phyloP scores from a whole-genome alignment of 2,329 filamentous ascomycete genomes.

The Lachnellula arida region DNA sequence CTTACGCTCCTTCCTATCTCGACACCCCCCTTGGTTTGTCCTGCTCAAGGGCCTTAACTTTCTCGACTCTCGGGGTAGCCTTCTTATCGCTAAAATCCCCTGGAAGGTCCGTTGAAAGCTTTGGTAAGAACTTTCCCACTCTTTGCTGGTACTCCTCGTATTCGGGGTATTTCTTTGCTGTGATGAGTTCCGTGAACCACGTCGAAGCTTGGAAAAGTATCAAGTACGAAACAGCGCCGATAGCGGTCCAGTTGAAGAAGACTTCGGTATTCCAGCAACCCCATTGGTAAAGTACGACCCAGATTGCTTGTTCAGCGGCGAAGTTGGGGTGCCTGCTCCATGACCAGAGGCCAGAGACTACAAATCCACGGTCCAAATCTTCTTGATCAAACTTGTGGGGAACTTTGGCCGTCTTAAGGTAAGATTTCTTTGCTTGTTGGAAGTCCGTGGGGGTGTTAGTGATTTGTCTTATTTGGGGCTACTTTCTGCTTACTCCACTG shows the following conservation, averaged over 20 bases:
- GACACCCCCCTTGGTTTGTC: not conserved
- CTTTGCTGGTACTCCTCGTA: conserved; percentile 79
- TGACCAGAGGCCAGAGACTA: conserved; percentile 77
- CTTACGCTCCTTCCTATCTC: not conserved
- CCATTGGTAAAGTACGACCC: conserved; percentile 88
- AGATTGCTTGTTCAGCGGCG: conserved; percentile 83
- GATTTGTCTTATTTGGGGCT: not conserved
- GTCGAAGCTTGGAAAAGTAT: conserved; percentile 87
- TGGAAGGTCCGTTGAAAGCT: conserved; percentile 19
- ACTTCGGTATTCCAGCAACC: conserved; percentile 67
- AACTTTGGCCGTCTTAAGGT: conserved; percentile 68
- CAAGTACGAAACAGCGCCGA: conserved; percentile 66
- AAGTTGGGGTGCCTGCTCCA: conserved; percentile 95
- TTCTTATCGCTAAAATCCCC: conserved; percentile 27
- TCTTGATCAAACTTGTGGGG: conserved; percentile 59
- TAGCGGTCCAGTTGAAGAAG: conserved; percentile 72
- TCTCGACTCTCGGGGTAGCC: conserved; percentile 17
- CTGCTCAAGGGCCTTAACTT: not conserved
- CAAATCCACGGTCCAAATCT: conserved; percentile 87
- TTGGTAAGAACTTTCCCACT: conserved; percentile 79
- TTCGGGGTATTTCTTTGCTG: conserved; percentile 77
- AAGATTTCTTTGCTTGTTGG: conserved; percentile 74
- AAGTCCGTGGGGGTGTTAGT: conserved; percentile 48
- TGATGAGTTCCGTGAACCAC: conserved; percentile 79
- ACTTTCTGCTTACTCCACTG: conserved; percentile 65